Evolutionary conservation across 768 basidiomycete genomes (phyloP), one percentile per base, ranked within the genome.

Genomic region (Strobilomyces confusus): DNA sequence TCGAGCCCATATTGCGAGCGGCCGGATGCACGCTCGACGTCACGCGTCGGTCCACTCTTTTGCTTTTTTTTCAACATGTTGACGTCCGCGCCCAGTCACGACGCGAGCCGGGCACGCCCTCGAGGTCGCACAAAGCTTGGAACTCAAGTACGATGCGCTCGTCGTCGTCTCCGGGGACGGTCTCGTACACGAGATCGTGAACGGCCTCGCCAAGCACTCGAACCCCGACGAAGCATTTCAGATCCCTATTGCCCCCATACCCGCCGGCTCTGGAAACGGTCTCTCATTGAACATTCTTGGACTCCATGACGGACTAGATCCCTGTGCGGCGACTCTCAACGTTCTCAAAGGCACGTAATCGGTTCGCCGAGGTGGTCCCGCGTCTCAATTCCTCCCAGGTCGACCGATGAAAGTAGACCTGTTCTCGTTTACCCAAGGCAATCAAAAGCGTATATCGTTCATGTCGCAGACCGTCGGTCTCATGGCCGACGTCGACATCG

Each of bases 111-210:
- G 80, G 5, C 89, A 95, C 66, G 91, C 87, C 3, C 69, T 69
- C 36, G 83, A 89, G 32, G 73, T 92, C 52, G 81, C 75, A 0
- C 81, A 80, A 56, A 69, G 72, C 4, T 67, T 91, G 32, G 56
- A 75, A 1, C 74, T 89, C 5, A 74, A 77, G 15, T 88, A 79
- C 56, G 91, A 93, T 57, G 89, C 84, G 0, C 65, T 95, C 38
- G 77, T 89, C 34, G 70, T 82, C 29, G 77, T 94, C 22, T 92
- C 90, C 0, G 92, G 92, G 0, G 92, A 95, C 61, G 92, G 92
- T 9, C 75, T 91, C 33, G 64, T 92, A 15, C 87, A 93, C 62
- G 92, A 95, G 70, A 76, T 91, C 22, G 60, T 92, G 65, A 95
- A 95, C 63, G 92, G 92, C 3, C 81, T 93, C 51, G 83, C 87